Evolutionary conservation across 2,329 filamentous ascomycete species (phyloP).

Genomic region (Hymenoscyphus scutula): DNA sequence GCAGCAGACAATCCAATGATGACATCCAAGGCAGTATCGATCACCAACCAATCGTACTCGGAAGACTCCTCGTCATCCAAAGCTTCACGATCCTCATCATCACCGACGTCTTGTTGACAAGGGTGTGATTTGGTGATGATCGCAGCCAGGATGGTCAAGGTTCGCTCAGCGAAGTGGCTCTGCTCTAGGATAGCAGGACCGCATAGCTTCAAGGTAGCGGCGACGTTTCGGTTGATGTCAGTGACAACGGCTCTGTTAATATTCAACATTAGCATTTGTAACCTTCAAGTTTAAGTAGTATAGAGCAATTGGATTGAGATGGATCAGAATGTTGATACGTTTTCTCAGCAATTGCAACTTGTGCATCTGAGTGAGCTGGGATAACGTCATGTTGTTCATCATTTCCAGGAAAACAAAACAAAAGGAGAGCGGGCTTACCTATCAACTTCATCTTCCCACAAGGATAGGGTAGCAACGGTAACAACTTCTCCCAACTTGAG

Average conservation of each 20-base stretch:
- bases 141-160: conserved; percentile 70
- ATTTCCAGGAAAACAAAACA: conserved; percentile 45
- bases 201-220: conserved; percentile 84
- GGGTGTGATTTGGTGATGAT: conserved; percentile 89
- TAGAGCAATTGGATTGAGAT: conserved; percentile 27
- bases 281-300: conserved; percentile 22
- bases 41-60: conserved; percentile 95
- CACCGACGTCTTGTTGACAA: conserved; percentile 86
- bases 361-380: conserved; percentile 99
- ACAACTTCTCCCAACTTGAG: conserved; percentile 83
- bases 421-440: conserved; percentile 63
- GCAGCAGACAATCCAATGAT: conserved; percentile 80
- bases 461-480: conserved; percentile 75
- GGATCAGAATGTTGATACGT: conserved; percentile 57
- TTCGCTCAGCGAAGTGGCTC: conserved; percentile 69
- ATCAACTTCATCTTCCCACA: conserved; percentile 90
- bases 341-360: conserved; percentile 85
- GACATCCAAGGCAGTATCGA: conserved; percentile 91
- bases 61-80: conserved; percentile 69
- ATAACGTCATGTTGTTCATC: conserved; percentile 89
- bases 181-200: conserved; percentile 81
- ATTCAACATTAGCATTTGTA: conserved; percentile 42
- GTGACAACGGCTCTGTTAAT: conserved; percentile 74
- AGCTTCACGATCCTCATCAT: conserved; percentile 68
- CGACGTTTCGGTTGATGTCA: conserved; percentile 91